Base-by-base conservation (phyloP, 139 green algal species). In the Coccomyxa sp. region DNA sequence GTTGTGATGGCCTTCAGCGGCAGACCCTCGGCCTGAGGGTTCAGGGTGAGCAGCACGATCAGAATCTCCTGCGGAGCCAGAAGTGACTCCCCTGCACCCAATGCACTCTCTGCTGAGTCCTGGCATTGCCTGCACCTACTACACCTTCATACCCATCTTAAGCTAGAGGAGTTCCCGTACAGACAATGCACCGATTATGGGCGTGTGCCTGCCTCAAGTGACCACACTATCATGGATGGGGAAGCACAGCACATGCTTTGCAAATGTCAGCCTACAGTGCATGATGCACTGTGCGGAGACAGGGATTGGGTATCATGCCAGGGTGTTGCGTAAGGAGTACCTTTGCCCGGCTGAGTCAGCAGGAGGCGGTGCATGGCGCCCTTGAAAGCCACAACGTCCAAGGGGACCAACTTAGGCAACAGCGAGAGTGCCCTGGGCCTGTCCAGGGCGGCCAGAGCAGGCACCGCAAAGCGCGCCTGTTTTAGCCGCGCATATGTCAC, bases 1-100 rank as follows among this genome's bases (percentile, higher is more conserved):
- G 75, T 78, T 31, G 92, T 92, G 38, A 90, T 78, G 75, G 82
- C 85, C 33, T 83, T 74, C 79, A 91, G 55, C 24, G 69, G 81
- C 6, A 58, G 75, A 55, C 14, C 36, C 27, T 81, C 69, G 41
- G 31, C 55, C 39, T 24, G 22, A 31, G 27, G 35, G 2, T 92
- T 80, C 38, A 93, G 74, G 58, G 79, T 83, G 76, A 93, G 89
- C 75, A 95, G 80, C 39, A 70, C 73, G 71, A 91, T 79, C 55
- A 95, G 85, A 73, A 95, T 82, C 83, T 95, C 88, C 18, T 78
- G 35, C 1, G 91, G 81, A 3, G 76, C 69, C 75, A 95, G 86
- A 39, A 90, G 80, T 7, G 84, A 64, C 34, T 85, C 33, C 22
- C 75, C 54, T 40, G 69, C 70, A n/a, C n/a, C n/a, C n/a, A n/a